phyloP scores from a whole-genome alignment of 257 asterid genomes.

The Coffea eugenioides region DNA sequence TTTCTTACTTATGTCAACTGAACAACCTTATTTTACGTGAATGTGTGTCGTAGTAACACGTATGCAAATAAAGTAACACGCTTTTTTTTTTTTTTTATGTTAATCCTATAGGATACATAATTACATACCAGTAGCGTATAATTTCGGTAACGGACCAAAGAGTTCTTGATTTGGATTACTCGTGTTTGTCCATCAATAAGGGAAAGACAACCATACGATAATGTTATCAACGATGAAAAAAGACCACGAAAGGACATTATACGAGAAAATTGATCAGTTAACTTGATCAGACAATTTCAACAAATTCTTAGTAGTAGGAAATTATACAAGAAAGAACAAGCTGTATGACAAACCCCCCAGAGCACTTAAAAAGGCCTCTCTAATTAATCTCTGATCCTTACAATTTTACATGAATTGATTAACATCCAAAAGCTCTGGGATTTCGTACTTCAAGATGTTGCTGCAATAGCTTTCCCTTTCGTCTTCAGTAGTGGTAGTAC shows the following conservation, averaged over 20 bases:
- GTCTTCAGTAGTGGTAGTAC: constrained; percentile 38
- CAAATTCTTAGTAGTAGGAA: constrained; percentile 16
- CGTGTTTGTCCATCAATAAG: not conserved
- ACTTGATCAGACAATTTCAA: constrained; percentile 4
- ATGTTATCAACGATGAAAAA: not conserved
- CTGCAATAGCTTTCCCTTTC: constrained; percentile 67
- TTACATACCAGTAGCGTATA: not conserved
- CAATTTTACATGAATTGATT: constrained; percentile 45
- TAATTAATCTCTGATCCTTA: not conserved
- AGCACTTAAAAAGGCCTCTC: not conserved
- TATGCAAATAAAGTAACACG: not conserved
- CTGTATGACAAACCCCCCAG: constrained; percentile 17
- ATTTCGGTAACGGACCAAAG: not conserved
- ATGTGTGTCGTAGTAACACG: not conserved
- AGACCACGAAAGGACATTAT: not conserved
- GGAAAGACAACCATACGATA: not conserved
- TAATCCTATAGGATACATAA: not conserved
- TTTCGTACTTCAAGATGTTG: constrained; percentile 56
- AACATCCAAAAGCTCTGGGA: constrained; percentile 51
- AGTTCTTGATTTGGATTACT: not conserved
- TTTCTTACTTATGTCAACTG: not conserved
- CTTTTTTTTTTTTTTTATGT: too few species aligned
- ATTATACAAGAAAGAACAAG: constrained; percentile 26
- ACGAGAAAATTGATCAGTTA: not conserved
- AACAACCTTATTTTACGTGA: not conserved